Percentiles rank a stretch among this genome's conserved stretches.
phyloP scores from a whole-genome alignment of 2,329 filamentous ascomycete genomes.

The Amylocarpus encephaloides region DNA sequence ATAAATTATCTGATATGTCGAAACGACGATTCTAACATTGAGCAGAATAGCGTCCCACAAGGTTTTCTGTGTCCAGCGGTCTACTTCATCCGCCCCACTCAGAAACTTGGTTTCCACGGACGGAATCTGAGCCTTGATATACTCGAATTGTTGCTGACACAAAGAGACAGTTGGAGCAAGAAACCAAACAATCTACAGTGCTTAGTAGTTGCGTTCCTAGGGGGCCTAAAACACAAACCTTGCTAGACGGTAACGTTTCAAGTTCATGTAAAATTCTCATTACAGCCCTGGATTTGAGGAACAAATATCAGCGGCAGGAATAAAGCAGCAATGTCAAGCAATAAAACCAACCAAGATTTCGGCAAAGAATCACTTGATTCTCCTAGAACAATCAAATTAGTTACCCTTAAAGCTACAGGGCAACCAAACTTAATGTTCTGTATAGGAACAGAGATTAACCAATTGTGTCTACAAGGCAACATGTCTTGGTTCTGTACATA shows the following conservation, averaged over 20 bases:
- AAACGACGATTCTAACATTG: constrained; percentile 53
- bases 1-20: constrained; percentile 51
- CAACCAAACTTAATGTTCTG: too few species aligned
- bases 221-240: constrained; percentile 8
- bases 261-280: constrained; percentile 26
- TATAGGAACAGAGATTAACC: too few species aligned
- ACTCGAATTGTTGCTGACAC: constrained; percentile 58
- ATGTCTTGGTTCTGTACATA: neutral
- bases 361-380: neutral
- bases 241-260: constrained; percentile 14
- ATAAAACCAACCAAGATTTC: neutral
- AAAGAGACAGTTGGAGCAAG: constrained; percentile 63
- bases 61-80: constrained; percentile 53
- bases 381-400: neutral
- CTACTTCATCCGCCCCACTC: constrained; percentile 50
- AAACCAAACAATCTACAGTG: constrained; percentile 59
- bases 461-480: neutral
- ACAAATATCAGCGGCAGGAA: neutral
- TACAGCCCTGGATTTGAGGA: constrained; percentile 13
- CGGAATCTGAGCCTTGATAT: constrained; percentile 54
- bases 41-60: constrained; percentile 54
- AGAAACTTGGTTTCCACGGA: constrained; percentile 43
- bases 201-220: constrained; percentile 3
- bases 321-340: neutral
- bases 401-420: neutral